Base-by-base conservation (phyloP, 2,329 filamentous ascomycete species). In the Cordyceps militaris region DNA sequence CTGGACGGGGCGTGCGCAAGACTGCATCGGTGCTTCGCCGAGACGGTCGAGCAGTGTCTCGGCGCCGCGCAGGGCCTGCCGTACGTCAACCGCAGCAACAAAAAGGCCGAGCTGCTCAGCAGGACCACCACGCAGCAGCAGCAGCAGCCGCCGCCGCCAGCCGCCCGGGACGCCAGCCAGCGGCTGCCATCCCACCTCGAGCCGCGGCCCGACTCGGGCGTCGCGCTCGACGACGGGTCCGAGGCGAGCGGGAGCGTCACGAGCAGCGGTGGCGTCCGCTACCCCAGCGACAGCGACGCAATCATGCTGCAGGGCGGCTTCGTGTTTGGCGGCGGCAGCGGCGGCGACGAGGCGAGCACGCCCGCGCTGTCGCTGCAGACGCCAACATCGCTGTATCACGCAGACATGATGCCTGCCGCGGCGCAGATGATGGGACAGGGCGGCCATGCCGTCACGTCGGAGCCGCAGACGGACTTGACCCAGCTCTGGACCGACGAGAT, bases 1-100 rank as follows among this genome's bases (percentile, higher is more conserved):
- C 64, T 75, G 1, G 73, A 75, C 57, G 73, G 72, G 0, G 62
- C 75, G 1, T 69, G 71, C 0, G 71, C 69, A 16, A 71, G 73
- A 51, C 74, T 74, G 55, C 71, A 72, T 36, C 72, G 74, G 38
- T 73, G 71, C 61, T 74, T 75, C 55, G 62, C 74, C 21, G 72
- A 74, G 59, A 71, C 71, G 0, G 61, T 75, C 3, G 69, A 73
- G 24, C 66, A 69, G 14, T 75, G 73, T 54, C 68, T 71, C 34
- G 53, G 63, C 28, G 62, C 67, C 23, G 72, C 72, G 0, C 69
- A 72, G 53, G 70, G 59, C 43, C 72, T 70, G 67, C 73, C 72
- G 1, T 75, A 75, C 58, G 66, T 70, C 1, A 74, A 74, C 58
- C 65, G 73, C 11, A 74, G 73, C 61, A 74, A 74, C 64, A 74